A percentile compares a stretch with the other conserved stretches of the same genome.
phyloP scores from a whole-genome alignment of 2,329 filamentous ascomycete genomes.

The Nannizziopsis barbatae region DNA sequence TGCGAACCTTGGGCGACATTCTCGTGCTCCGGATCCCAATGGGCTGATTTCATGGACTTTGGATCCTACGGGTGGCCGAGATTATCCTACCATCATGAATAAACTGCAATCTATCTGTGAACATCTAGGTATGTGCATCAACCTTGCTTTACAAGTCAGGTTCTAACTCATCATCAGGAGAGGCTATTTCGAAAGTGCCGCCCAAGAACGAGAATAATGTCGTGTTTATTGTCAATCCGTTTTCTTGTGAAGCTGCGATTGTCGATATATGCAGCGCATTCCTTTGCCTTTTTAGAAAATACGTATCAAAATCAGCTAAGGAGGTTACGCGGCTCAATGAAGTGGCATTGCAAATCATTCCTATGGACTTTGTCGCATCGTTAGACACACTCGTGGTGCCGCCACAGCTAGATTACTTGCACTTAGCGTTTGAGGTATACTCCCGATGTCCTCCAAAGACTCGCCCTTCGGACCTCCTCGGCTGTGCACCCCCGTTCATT shows the following conservation, averaged over 20 bases:
- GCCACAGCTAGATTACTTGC: conserved; percentile 38
- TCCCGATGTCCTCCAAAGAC: conserved; percentile 44
- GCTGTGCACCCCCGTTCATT: conserved; percentile 43
- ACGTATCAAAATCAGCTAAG: conserved; percentile 33
- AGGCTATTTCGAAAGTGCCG: conserved; percentile 26
- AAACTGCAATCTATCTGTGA: conserved; percentile 27
- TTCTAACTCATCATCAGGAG: conserved; percentile 22
- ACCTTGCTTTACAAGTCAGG: background rate
- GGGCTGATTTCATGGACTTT: conserved; percentile 31
- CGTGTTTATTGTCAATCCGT: conserved; percentile 50
- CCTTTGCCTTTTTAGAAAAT: conserved; percentile 45
- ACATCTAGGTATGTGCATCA: conserved; percentile 26
- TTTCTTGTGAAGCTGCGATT: conserved; percentile 35
- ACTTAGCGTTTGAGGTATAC: conserved; percentile 47
- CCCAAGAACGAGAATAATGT: conserved; percentile 37
- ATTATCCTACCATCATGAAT: conserved; percentile 28
- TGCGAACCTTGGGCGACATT: conserved; percentile 46
- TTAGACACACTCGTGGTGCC: conserved; percentile 43
- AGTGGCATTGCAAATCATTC: conserved; percentile 48
- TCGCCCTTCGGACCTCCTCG: conserved; percentile 28
- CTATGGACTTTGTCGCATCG: conserved; percentile 44
- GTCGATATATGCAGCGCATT: conserved; percentile 48
- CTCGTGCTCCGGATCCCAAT: conserved; percentile 34
- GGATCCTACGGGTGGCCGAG: conserved; percentile 18
- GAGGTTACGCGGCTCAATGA: conserved; percentile 32